These are phyloP conservation scores for Flammula alnicola DNA, from an alignment of 1,284 basidiomycete species.

Conservation along the genomic window DNA sequence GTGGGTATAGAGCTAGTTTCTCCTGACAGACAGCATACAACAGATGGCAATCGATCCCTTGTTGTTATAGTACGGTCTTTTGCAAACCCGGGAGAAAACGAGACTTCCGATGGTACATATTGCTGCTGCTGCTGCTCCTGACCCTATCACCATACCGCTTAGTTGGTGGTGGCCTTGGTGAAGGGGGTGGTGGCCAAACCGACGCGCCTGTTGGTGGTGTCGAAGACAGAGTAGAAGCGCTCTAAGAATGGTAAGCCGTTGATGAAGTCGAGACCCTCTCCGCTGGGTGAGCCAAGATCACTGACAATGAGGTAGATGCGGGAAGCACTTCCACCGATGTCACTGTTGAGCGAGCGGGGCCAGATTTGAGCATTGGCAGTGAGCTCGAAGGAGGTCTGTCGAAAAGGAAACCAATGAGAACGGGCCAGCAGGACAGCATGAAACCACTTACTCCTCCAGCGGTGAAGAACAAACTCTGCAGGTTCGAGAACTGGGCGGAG, in stretches of 20 bases:
- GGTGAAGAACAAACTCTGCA: slow-evolving; percentile 60
- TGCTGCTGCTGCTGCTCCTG: no score
- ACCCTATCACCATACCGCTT: no score
- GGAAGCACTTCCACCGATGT: slow-evolving; percentile 49
- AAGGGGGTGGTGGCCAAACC: slow-evolving; percentile 59
- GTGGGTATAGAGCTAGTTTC: no score
- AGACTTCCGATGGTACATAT: no score
- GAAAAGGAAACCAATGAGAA: background rate
- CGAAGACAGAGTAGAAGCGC: slow-evolving; percentile 69
- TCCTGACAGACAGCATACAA: no score
- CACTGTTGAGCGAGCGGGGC: slow-evolving; percentile 59
- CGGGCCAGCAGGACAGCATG: background rate
- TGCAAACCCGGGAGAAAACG: no score
- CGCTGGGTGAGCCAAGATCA: slow-evolving; percentile 40
- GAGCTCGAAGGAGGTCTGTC: slow-evolving; percentile 47
- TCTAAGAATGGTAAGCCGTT: slow-evolving; percentile 60
- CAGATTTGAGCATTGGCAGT: slow-evolving; percentile 67
- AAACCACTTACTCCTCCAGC: slow-evolving; percentile 44
- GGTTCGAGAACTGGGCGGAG: slow-evolving; percentile 48
- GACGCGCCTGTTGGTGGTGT: slow-evolving; percentile 54
- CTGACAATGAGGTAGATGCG: slow-evolving; percentile 55
- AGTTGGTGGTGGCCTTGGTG: slow-evolving; percentile 59
- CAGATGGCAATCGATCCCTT: no score
- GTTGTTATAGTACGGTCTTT: no score
- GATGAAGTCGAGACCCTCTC: slow-evolving; percentile 53